Conservation (phyloP, 768 basidiomycete genomes). For the Boletus tomentosulus region DNA sequence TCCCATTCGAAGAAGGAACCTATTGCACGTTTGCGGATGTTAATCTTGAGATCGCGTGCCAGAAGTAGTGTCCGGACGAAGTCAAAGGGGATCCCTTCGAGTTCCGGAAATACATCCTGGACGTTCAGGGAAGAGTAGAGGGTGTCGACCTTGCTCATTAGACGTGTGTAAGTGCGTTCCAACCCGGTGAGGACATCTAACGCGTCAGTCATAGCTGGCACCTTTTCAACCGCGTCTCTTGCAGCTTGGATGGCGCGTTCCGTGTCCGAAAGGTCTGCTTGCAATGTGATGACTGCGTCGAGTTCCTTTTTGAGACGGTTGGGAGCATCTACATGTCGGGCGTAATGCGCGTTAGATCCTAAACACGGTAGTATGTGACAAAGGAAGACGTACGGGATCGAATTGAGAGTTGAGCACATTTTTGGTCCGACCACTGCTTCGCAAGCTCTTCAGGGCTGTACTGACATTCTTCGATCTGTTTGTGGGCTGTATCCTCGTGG, state of each 20-base stretch:
- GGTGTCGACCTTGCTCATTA: not conserved
- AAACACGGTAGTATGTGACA: not conserved
- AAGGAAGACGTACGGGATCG: not conserved
- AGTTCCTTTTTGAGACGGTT: too few relatives aligned
- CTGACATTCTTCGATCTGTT: too few relatives aligned
- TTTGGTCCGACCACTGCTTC: not conserved
- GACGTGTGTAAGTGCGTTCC: too few relatives aligned
- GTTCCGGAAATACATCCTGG: too few relatives aligned
- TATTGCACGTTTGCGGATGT: not conserved
- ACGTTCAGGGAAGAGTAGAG: not conserved
- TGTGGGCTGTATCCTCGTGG: not conserved
- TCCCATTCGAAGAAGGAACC: slow-evolving; percentile 2
- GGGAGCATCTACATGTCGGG: too few relatives aligned
- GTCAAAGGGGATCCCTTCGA: not conserved
- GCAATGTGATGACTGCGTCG: not conserved
- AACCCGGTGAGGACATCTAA: too few relatives aligned
- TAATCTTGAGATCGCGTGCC: not conserved
- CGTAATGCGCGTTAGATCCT: too few relatives aligned
- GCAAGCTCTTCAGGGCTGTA: not conserved
- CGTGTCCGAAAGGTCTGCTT: not conserved
- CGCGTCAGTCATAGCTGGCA: too few relatives aligned
- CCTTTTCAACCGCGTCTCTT: too few relatives aligned
- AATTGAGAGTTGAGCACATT: not conserved
- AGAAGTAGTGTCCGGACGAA: not conserved
- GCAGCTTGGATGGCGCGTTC: not conserved